These are phyloP conservation scores for Phytophthora sansomeana DNA, from an alignment of 352 stramenopile genomes.

Conservation along the genomic window DNA sequence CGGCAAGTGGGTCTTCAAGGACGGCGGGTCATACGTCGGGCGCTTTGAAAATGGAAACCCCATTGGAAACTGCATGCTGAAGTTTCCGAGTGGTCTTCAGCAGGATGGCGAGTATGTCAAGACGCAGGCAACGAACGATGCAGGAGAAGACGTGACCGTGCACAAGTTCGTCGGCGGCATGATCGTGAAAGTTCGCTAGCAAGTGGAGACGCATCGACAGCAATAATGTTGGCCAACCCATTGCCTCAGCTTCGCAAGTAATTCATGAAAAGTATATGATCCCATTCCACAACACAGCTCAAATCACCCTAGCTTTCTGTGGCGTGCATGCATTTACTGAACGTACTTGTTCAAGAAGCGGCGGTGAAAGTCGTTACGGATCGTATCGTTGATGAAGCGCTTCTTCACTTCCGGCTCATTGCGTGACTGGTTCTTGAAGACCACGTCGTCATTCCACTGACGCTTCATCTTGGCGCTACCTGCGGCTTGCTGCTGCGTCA, in stretches of 20 bases:
- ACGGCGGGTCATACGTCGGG: constrained; percentile 83
- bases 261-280: constrained; percentile 37
- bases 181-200: constrained; percentile 75
- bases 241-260: not conserved
- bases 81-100: constrained; percentile 87
- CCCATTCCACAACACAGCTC: constrained; percentile 7
- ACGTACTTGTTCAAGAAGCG: constrained; percentile 98
- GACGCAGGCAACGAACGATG: constrained; percentile 46
- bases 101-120: constrained; percentile 90
- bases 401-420: constrained; percentile 96
- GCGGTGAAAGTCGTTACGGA: constrained; percentile 99
- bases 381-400: constrained; percentile 99
- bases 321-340: constrained; percentile 49
- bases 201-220: not conserved
- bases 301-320: not conserved
- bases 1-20: constrained; percentile 93
- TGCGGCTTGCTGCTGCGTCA: constrained; percentile 66
- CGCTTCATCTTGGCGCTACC: constrained; percentile 90
- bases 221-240: not conserved
- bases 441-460: constrained; percentile 99
- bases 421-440: constrained; percentile 99
- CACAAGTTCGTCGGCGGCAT: constrained; percentile 79
- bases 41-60: constrained; percentile 88
- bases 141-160: constrained; percentile 55
- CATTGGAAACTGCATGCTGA: constrained; percentile 89